Conservation (phyloP, 2,329 filamentous ascomycete genomes). For the Elsinoe australis region DNA sequence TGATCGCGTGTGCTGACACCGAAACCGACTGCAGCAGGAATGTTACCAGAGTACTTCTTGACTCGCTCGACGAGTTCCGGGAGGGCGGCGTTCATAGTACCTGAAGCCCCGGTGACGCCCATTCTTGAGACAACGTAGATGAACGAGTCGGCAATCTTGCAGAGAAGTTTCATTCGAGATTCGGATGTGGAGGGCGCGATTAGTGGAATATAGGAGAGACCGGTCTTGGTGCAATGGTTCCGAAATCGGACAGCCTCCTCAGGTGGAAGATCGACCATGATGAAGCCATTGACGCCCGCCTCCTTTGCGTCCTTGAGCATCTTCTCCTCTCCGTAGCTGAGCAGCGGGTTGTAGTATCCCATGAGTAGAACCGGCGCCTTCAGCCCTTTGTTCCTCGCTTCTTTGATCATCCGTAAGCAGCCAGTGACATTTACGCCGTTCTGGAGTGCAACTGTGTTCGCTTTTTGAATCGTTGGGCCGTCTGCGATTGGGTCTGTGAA, state of each 20-base stretch:
- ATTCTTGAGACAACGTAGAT: conserved; percentile 97
- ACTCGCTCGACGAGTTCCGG: conserved; percentile 76
- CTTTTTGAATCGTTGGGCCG: conserved; percentile 90
- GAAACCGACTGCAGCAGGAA: conserved; percentile 87
- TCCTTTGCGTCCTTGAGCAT: conserved; percentile 76
- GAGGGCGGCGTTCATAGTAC: conserved; percentile 71
- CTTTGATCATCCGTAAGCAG: conserved; percentile 74
- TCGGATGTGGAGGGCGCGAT: conserved; percentile 93
- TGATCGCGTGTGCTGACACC: conserved; percentile 94
- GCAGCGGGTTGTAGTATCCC: conserved; percentile 97
- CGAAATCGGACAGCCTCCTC: conserved; percentile 93
- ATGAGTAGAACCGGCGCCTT: conserved; percentile 82
- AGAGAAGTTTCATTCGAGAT: conserved; percentile 87
- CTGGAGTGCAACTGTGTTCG: conserved; percentile 79
- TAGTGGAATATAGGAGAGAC: conserved; percentile 90
- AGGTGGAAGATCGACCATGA: conserved; percentile 89
- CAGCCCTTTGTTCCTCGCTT: conserved; percentile 69
- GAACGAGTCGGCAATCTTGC: conserved; percentile 94
- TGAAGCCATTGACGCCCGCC: conserved; percentile 89
- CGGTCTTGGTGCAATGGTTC: conserved; percentile 68
- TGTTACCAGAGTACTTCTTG: conserved; percentile 84
- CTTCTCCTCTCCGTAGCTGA: conserved; percentile 88
- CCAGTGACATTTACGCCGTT: conserved; percentile 80
- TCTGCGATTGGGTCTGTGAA: conserved; percentile 98
- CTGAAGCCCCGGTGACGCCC: conserved; percentile 89